These are phyloP conservation scores for Pleurotus pulmonarius DNA, from an alignment of 768 basidiomycete species.

Conservation along the genomic window DNA sequence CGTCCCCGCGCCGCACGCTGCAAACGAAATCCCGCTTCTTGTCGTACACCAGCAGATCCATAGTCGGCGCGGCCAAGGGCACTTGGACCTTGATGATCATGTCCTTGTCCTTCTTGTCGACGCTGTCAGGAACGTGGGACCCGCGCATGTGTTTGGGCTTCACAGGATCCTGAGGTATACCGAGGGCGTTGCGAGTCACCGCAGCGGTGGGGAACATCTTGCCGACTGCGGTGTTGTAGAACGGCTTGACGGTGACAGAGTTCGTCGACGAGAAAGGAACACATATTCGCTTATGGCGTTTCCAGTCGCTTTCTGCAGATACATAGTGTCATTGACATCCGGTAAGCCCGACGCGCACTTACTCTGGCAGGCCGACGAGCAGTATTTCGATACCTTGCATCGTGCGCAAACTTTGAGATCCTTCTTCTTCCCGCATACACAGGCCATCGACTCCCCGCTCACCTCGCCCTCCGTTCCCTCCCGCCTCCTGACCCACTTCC, in stretches of 20 bases:
- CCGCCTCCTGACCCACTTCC: conserved; percentile 44
- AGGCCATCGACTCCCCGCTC: conserved; percentile 37
- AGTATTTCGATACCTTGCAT: conserved; percentile 47
- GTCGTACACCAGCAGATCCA: conserved; percentile 41
- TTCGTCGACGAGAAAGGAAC: conserved; percentile 37
- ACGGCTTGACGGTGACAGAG: conserved; percentile 45
- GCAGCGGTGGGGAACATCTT: conserved; percentile 16
- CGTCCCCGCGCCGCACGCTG: conserved; percentile 27
- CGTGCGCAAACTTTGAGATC: conserved; percentile 37
- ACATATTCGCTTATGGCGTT: conserved; percentile 43
- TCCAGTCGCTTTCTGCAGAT: conserved; percentile 43
- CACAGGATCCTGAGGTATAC: conserved; percentile 18
- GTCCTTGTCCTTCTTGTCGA: conserved; percentile 25
- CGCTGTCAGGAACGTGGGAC: conserved; percentile 18
- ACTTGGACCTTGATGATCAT: conserved; percentile 56
- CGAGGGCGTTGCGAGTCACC: conserved; percentile 23
- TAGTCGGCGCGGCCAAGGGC: conserved; percentile 22
- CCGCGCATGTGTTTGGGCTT: conserved; percentile 17
- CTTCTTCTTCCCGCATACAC: conserved; percentile 31
- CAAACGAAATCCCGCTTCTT: conserved; percentile 54
- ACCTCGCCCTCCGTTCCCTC: conserved; percentile 35
- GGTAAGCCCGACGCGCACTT: conserved; percentile 13
- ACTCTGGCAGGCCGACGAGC: conserved; percentile 55
- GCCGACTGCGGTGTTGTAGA: conserved; percentile 21
- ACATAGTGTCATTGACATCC: not conserved